These are phyloP conservation scores for Colletotrichum navitas DNA, from an alignment of 2,329 filamentous ascomycete species.

Conservation along the genomic window DNA sequence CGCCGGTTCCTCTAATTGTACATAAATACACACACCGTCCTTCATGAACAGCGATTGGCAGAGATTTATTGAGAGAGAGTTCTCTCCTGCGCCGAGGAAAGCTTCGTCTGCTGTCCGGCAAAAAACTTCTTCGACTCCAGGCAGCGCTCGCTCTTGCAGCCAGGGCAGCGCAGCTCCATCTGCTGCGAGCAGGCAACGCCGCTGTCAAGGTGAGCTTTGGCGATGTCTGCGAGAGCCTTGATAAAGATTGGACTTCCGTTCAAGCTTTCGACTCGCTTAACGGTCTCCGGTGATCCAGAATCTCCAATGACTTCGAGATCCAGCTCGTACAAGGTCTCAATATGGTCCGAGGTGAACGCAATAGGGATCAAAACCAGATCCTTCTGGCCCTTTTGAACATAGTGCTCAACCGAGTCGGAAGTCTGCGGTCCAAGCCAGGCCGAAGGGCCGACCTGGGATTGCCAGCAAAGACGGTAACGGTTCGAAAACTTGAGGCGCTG, in stretches of 20 bases:
- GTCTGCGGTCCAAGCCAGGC: slow-evolving; percentile 98
- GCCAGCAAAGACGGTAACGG: slow-evolving; percentile 95
- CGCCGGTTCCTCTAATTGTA: slow-evolving; percentile 22
- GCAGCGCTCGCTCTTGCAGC: slow-evolving; percentile 91
- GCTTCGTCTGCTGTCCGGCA: slow-evolving; percentile 52
- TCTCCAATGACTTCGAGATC: slow-evolving; percentile 96
- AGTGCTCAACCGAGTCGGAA: slow-evolving; percentile 85
- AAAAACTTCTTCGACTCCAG: slow-evolving; percentile 81
- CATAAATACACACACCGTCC: slow-evolving; percentile 32
- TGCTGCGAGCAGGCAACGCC: slow-evolving; percentile 79
- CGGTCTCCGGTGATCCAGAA: slow-evolving; percentile 79
- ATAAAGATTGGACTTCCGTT: slow-evolving; percentile 96
- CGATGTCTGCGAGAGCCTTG: slow-evolving; percentile 87
- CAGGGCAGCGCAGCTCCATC: slow-evolving; percentile 92
- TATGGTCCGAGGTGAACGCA: slow-evolving; percentile 98
- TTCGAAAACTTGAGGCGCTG: slow-evolving; percentile 88
- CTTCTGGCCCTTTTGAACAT: slow-evolving; percentile 90
- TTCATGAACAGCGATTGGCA: background rate
- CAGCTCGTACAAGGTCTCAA: slow-evolving; percentile 95
- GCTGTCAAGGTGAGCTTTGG: slow-evolving; percentile 80
- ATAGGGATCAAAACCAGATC: slow-evolving; percentile 94
- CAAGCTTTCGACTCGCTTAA: slow-evolving; percentile 91
- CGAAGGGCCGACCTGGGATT: slow-evolving; percentile 95
- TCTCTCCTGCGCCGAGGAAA: slow-evolving; percentile 22
- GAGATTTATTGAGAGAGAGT: slow-evolving; percentile 18